Percentiles rank a stretch among this genome's conserved stretches.
Conservation (phyloP, 768 basidiomycete genomes). For the Boletus eberwhitei region DNA sequence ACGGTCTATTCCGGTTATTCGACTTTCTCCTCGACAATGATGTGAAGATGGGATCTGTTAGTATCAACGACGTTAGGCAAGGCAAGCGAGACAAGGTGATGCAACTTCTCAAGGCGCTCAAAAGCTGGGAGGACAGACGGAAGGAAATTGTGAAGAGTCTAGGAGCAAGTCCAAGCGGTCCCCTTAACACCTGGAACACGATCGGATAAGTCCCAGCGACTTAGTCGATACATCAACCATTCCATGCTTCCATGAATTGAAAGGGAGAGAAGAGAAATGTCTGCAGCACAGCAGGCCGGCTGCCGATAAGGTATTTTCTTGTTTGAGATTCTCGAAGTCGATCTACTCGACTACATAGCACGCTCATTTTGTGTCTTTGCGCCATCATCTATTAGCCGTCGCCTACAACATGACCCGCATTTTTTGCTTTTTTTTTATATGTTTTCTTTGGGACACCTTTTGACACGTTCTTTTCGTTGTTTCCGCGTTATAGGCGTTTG, state of each 20-base stretch:
- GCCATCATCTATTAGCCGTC: conserved; percentile 4
- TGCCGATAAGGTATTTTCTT: neutral
- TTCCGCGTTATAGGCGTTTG: conserved; percentile 1
- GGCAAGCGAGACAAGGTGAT: conserved; percentile 80
- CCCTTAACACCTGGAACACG: neutral
- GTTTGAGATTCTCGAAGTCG: conserved; percentile 4
- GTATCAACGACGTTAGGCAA: conserved; percentile 88
- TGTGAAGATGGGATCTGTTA: conserved; percentile 86
- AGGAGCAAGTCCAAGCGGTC: conserved; percentile 27
- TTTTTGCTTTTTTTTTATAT: neutral
- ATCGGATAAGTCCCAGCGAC: too few relatives aligned
- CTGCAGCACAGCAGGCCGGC: neutral
- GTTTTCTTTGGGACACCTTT: conserved; percentile 6
- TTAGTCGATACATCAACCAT: too few relatives aligned
- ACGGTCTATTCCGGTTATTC: conserved; percentile 84
- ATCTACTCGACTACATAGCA: conserved; percentile 11
- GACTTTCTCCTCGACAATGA: conserved; percentile 92
- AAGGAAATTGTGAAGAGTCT: conserved; percentile 52
- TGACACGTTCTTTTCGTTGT: conserved; percentile 9
- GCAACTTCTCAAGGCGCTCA: conserved; percentile 74
- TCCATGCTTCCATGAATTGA: neutral
- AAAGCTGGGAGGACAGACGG: conserved; percentile 78
- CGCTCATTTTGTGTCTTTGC: conserved; percentile 20
- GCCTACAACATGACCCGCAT: neutral
- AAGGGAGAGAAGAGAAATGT: neutral